Evolutionary conservation across 2,329 filamentous ascomycete species (phyloP).

Genomic region (Colletotrichum simmondsii): DNA sequence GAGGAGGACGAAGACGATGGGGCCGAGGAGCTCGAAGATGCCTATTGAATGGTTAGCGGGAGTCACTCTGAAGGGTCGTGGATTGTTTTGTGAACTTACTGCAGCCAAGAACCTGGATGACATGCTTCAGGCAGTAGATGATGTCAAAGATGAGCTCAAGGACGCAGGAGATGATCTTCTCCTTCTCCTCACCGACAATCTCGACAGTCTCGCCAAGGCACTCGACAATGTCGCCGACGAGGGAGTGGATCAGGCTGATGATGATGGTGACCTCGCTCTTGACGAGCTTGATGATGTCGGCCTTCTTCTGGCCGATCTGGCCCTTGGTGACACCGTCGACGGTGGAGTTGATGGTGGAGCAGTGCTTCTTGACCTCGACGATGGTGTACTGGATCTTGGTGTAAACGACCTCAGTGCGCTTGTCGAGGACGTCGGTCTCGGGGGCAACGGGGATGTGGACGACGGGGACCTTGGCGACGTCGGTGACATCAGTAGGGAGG

Average conservation of each 20-base stretch:
- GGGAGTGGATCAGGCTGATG: constrained; percentile 14
- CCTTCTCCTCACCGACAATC: constrained; percentile 30
- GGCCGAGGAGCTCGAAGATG: constrained; percentile 32
- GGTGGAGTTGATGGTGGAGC: constrained; percentile 26
- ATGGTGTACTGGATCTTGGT: constrained; percentile 25
- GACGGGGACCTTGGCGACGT: background rate
- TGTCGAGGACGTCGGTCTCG: background rate
- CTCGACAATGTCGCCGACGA: constrained; percentile 10
- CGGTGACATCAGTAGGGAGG: background rate
- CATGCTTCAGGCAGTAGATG: constrained; percentile 15
- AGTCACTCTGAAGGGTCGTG: accelerated
- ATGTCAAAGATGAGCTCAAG: constrained; percentile 29
- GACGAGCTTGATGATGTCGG: constrained; percentile 14
- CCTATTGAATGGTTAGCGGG: background rate
- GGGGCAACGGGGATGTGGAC: background rate
- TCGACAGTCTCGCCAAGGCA: constrained; percentile 9
- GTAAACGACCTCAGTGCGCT: constrained; percentile 18
- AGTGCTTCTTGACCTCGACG: constrained; percentile 29
- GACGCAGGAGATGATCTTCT: constrained; percentile 19
- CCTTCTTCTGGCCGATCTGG: constrained; percentile 15
- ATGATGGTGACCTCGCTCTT: constrained; percentile 29
- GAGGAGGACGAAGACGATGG: constrained; percentile 26
- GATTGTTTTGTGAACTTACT: background rate
- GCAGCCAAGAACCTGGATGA: constrained; percentile 16
- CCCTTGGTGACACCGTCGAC: constrained; percentile 9